Base-by-base conservation (phyloP, 108 stramenopile genomes). In the Cyclotella sp. region DNA sequence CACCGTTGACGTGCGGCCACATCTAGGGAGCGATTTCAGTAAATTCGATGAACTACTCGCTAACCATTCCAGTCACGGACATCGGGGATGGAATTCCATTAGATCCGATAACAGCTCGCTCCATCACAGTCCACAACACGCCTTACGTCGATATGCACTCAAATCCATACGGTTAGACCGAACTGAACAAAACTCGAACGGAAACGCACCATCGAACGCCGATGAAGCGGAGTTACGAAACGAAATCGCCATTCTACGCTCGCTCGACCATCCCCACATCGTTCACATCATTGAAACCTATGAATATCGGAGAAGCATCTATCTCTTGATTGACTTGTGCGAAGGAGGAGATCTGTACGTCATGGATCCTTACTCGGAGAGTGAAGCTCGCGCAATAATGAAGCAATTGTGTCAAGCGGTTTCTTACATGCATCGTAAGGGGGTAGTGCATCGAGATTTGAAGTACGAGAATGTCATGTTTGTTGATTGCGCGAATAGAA, bases 391-490 rank as follows among this genome's bases (percentile, higher is more conserved):
- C 49, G 24, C 68, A 19, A 92, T 95, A 65, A 58, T 92, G 29
- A 71, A 39, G n/a, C 81, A 88, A 68, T 61, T 92, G 24, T 57
- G 93, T 54, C 73, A 80, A 40, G 98, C 95, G 0, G 81, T 94
- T 29, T 54, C 81, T 40, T 97, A 94, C 81, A 86, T 96, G 89
- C 98, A 98, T 85, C 18, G 52, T 0, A 62, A 84, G 41, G 84
- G 88, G 4, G 86, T 98, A 53, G 77, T 88, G 14, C 98, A 98
- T 72, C 89, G 90, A 0, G 87, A 92, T 69, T 59, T 91, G 19
- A 90, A 93, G 78, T 91, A 94, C 64, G 96, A 96, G 51, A 97
- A 97, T 63, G 82, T 98, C 30, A 77, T 98, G 68, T 95, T 95
- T 78, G 85, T 73, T 40, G 82, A 84, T n/a, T 14, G 73, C 27